Conservation (phyloP, 768 basidiomycete species). For the Trametopsis cervina region DNA sequence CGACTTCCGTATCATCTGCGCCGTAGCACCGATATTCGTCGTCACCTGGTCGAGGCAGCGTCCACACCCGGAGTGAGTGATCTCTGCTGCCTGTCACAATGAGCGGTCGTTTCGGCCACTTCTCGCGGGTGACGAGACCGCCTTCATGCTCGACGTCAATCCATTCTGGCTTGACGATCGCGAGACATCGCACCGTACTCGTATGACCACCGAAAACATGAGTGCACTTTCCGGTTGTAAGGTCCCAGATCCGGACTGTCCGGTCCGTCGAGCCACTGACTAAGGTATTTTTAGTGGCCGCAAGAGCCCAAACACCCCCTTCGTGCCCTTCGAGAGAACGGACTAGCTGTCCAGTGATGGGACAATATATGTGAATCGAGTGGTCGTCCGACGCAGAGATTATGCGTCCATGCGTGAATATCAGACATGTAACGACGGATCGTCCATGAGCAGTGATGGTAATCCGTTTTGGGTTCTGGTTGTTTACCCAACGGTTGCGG, state of each 20-base stretch:
- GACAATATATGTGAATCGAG: slow-evolving; percentile 91
- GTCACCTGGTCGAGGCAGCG: slow-evolving; percentile 60
- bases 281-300: slow-evolving; percentile 77
- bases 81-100: slow-evolving; percentile 72
- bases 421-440: slow-evolving; percentile 90
- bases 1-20: slow-evolving; percentile 52
- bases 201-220: slow-evolving; percentile 97
- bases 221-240: slow-evolving; percentile 71
- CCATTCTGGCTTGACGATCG: slow-evolving; percentile 91
- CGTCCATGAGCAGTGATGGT: slow-evolving; percentile 86
- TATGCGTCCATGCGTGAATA: slow-evolving; percentile 92
- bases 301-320: slow-evolving; percentile 96
- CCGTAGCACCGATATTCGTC: slow-evolving; percentile 68
- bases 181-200: slow-evolving; percentile 91
- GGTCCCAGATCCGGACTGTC: slow-evolving; percentile 89
- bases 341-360: slow-evolving; percentile 69
- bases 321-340: slow-evolving; percentile 83
- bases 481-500: slow-evolving; percentile 72
- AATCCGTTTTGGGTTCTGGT: slow-evolving; percentile 64
- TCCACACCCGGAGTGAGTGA: slow-evolving; percentile 61
- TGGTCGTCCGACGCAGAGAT: slow-evolving; percentile 98
- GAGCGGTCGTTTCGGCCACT: slow-evolving; percentile 63
- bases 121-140: slow-evolving; percentile 57
- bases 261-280: slow-evolving; percentile 93
- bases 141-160: slow-evolving; percentile 65